These are phyloP conservation scores for Tricholomella constricta DNA, from an alignment of 768 basidiomycete species.

Conservation along the genomic window DNA sequence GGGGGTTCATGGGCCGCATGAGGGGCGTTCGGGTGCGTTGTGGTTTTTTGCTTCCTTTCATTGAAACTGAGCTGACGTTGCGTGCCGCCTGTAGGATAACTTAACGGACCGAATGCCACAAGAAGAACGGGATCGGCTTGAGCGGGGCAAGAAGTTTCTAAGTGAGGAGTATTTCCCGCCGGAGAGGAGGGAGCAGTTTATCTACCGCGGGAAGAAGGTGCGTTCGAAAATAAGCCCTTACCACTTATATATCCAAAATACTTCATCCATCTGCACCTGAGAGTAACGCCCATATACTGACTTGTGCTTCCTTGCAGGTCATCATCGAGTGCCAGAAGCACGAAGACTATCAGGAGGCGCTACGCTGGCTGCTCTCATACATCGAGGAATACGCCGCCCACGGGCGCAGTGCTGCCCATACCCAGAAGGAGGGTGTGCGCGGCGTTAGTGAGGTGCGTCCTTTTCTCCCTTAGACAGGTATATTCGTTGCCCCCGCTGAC, in stretches of 20 bases:
- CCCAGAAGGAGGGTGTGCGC: constrained; percentile 21
- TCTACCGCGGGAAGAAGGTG: constrained; percentile 92
- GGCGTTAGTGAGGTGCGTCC: constrained; percentile 29
- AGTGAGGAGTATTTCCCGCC: constrained; percentile 86
- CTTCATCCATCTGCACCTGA: not conserved
- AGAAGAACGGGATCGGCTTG: constrained; percentile 62
- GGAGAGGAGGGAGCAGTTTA: constrained; percentile 89
- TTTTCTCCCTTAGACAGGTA: too few relatives aligned
- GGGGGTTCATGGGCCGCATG: constrained; percentile 34
- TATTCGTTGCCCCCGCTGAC: not conserved
- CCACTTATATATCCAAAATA: too few relatives aligned
- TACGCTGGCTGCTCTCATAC: constrained; percentile 70
- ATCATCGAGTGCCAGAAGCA: constrained; percentile 93
- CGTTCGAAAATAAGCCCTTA: too few relatives aligned
- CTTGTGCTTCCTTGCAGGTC: constrained; percentile 43
- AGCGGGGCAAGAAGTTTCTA: constrained; percentile 68
- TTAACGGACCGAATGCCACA: constrained; percentile 60
- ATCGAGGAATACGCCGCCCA: constrained; percentile 64
- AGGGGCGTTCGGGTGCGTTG: constrained; percentile 38
- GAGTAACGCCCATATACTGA: not conserved
- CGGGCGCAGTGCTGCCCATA: constrained; percentile 33
- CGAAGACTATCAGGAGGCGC: constrained; percentile 81
- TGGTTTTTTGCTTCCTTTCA: constrained; percentile 30
- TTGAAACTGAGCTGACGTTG: not conserved
- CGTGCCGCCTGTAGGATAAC: constrained; percentile 20